phyloP scores from a whole-genome alignment of 352 stramenopile species.

The Aphanomyces invadans region DNA sequence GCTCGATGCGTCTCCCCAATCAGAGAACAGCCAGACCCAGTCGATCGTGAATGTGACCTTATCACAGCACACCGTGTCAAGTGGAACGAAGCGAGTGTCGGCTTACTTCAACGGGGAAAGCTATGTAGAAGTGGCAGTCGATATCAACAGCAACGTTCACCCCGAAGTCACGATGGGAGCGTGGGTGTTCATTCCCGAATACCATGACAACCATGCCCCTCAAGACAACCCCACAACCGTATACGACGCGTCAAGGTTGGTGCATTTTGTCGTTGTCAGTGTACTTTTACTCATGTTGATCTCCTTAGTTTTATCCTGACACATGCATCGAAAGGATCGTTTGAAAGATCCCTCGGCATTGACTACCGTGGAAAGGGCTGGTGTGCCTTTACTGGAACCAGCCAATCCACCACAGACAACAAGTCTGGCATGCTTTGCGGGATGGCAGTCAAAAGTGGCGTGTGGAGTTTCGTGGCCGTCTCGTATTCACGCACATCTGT shows the following conservation, averaged over 20 bases:
- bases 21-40: background rate
- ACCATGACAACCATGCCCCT: background rate
- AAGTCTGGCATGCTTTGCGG: background rate
- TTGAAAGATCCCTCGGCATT: constrained; percentile 14
- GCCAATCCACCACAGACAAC: background rate
- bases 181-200: constrained; percentile 20
- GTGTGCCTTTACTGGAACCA: background rate
- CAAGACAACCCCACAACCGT: background rate
- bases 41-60: constrained; percentile 11
- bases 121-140: constrained; percentile 1
- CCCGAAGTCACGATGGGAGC: constrained; percentile 16
- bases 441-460: background rate
- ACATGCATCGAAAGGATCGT: background rate
- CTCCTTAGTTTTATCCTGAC: constrained; percentile 13
- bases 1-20: background rate
- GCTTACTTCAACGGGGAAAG: constrained; percentile 21
- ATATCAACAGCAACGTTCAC: constrained; percentile 17
- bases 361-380: constrained; percentile 13
- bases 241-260: constrained; percentile 2
- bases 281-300: too few species aligned
- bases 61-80: background rate
- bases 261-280: background rate
- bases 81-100: background rate
- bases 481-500: background rate
- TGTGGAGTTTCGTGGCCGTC: constrained; percentile 15